These are phyloP conservation scores for Phytophthora idaei DNA, from an alignment of 352 stramenopile genomes.

Conservation along the genomic window DNA sequence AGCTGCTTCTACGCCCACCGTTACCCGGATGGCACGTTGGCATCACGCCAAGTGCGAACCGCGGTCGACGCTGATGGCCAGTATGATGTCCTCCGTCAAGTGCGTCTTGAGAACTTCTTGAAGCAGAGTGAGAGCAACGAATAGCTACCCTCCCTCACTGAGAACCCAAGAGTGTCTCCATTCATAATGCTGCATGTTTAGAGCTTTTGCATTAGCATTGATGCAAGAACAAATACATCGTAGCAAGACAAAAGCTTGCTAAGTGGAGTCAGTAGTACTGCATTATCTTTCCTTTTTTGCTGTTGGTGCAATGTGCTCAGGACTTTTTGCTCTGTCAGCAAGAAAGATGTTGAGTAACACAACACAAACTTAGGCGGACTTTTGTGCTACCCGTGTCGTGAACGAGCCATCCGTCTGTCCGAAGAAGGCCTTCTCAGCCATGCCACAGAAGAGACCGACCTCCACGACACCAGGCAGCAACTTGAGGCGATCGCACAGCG, in stretches of 20 bases:
- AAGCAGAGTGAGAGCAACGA: conserved; percentile 34
- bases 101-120: conserved; percentile 76
- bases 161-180: conserved; percentile 1
- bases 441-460: conserved; percentile 89
- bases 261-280: conserved; percentile 5
- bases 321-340: too few species aligned
- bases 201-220: conserved; percentile 31
- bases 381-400: conserved; percentile 57
- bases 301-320: neutral
- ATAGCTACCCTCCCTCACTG: conserved; percentile 5
- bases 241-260: conserved; percentile 20
- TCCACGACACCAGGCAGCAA: conserved; percentile 88
- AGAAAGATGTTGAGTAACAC: neutral
- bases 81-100: conserved; percentile 77
- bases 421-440: conserved; percentile 90
- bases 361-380: conserved; percentile 24
- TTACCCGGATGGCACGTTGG: conserved; percentile 66
- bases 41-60: conserved; percentile 68
- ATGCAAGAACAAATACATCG: conserved; percentile 16
- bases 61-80: conserved; percentile 74
- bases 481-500: conserved; percentile 74
- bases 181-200: conserved; percentile 37
- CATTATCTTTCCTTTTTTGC: conserved; percentile 7
- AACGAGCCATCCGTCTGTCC: conserved; percentile 84
- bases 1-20: conserved; percentile 89